Base-by-base conservation (phyloP, 1,139 yeast species). In the Yamadazyma atlantica region DNA sequence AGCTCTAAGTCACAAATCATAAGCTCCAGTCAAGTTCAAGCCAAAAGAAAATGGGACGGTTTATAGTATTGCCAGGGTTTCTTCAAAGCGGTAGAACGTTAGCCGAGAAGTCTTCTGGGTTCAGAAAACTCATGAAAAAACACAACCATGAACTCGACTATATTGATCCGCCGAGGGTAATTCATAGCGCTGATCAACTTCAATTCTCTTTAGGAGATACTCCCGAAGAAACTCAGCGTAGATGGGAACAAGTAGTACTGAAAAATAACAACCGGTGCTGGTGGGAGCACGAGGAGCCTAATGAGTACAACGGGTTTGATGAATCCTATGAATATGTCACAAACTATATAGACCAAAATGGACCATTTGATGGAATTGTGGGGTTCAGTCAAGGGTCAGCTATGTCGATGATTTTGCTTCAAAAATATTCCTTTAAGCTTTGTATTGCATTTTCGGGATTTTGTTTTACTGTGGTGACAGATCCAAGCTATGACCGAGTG, bases 301-400 rank as follows among this genome's bases (percentile, higher is more conserved):
- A 45, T 11, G 48, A 46, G 1, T 66, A 65, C 40, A 48, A 50
- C 5, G 73, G 73, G 3, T 57, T 66, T 30, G 58, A 60, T 2
- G 57, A 55, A 12, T 48, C 69, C 0, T 42, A 66, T 12, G 37
- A 54, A 4, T 69, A 73, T n/a, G 72, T 90, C 17, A 64, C 70
- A 19, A 60, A 68, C 1, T 71, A 82, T 40, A 80, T 87, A 46
- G 66, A 70, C 33, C 64, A 69, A 43, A 71, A 88, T 45, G 97
- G 97, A 0, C 97, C 97, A 0, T 89, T 83, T 54, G 83, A 81
- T 39, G 97, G 97, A 2, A 70, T 90, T 21, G 64, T 92, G 39
- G 97, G 97, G 2, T 92, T 90, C 57, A 83, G 94, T 14, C 97
- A 92, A 59, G 98, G 98, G 45, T 94, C 96, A 1, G 95, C 95